phyloP scores from a whole-genome alignment of 1,284 basidiomycete species.

The Rugosomyces carneus region DNA sequence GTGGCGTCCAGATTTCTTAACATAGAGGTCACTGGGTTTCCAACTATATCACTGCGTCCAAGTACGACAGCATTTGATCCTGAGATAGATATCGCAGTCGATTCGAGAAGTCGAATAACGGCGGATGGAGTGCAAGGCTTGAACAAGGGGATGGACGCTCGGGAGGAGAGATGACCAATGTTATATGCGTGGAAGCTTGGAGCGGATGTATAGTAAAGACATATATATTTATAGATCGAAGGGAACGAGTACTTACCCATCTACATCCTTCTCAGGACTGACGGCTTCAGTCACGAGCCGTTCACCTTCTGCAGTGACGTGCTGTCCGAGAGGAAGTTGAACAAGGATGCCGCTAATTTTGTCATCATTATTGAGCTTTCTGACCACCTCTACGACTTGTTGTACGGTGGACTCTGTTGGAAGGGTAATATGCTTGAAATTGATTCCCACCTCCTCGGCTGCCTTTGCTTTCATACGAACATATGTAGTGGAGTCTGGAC shows the following conservation, averaged over 20 bases:
- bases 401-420: conserved; percentile 70
- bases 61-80: conserved; percentile 89
- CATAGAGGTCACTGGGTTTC: conserved; percentile 90
- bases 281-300: conserved; percentile 93
- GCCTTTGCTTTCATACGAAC: conserved; percentile 98
- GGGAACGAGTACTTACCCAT: conserved; percentile 57
- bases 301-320: conserved; percentile 82
- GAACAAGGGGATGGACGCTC: conserved; percentile 88
- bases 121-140: conserved; percentile 95
- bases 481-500: conserved; percentile 89
- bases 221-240: conserved; percentile 12
- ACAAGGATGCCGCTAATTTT: conserved; percentile 88
- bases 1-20: conserved; percentile 90
- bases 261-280: conserved; percentile 92
- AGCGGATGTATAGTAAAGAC: conserved; percentile 4
- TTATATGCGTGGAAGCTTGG: conserved; percentile 97
- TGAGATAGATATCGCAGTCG: conserved; percentile 68
- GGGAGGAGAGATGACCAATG: conserved; percentile 91
- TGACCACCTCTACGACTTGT: conserved; percentile 75
- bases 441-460: conserved; percentile 91
- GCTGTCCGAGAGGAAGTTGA: conserved; percentile 91
- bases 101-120: conserved; percentile 86
- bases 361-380: conserved; percentile 81
- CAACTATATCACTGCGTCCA: conserved; percentile 97
- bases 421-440: conserved; percentile 76